phyloP scores from a whole-genome alignment of 2,329 filamentous ascomycete genomes.

The Alternaria sp. region DNA sequence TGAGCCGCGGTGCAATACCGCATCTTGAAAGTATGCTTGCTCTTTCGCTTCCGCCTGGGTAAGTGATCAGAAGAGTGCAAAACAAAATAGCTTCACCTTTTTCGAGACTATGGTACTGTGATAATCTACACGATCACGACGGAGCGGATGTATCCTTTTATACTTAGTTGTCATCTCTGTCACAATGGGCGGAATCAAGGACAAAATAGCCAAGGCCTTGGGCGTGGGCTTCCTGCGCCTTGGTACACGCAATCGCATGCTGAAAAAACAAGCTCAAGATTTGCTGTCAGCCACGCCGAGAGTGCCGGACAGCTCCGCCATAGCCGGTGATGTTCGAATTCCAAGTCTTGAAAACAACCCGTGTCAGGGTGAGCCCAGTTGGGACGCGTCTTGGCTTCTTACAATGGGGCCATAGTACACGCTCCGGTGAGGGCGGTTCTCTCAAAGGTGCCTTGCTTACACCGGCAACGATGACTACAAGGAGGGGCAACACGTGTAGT shows the following conservation, averaged over 20 bases:
- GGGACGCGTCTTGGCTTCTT: not conserved
- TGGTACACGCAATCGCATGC: not conserved
- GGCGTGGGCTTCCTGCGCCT: slow-evolving; percentile 1
- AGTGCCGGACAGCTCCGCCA: slow-evolving; percentile 2
- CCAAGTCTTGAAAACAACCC: not conserved
- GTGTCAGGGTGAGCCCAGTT: not conserved
- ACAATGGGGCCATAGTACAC: no score
- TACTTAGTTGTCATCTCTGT: not conserved
- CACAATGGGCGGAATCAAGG: not conserved
- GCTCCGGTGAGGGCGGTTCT: not conserved
- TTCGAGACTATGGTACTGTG: not conserved
- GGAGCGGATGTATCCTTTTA: slow-evolving; percentile 3
- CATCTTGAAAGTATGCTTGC: slow-evolving; percentile 1
- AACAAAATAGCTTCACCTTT: not conserved
- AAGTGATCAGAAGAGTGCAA: not conserved
- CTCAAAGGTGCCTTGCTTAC: not conserved
- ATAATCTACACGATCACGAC: not conserved
- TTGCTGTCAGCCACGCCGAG: not conserved
- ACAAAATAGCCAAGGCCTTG: slow-evolving; percentile 5
- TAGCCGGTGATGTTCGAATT: not conserved
- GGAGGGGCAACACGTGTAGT: not conserved
- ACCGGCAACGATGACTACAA: not conserved
- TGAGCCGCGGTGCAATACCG: slow-evolving; percentile 8
- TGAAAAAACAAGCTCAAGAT: slow-evolving; percentile 3
- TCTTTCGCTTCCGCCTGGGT: not conserved